Conservation (phyloP, 2,329 filamentous ascomycete genomes). For the Xylogone sp. region DNA sequence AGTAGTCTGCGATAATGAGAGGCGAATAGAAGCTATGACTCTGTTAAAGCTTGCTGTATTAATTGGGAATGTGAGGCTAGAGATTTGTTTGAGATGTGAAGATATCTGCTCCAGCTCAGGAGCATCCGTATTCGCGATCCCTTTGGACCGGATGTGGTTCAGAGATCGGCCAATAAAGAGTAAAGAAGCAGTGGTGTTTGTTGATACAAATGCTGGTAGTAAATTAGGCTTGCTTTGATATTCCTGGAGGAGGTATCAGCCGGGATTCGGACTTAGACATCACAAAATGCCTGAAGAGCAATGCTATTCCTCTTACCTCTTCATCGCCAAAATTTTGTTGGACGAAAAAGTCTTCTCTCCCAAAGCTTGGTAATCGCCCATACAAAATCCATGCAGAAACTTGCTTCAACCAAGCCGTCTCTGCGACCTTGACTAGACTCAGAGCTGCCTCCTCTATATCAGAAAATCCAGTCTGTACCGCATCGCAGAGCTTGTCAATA, state of each 20-base stretch:
- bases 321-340: slow-evolving; percentile 36
- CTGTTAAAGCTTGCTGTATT: slow-evolving; percentile 65
- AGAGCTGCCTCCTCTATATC: slow-evolving; percentile 77
- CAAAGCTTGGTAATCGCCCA: slow-evolving; percentile 74
- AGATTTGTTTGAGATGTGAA: slow-evolving; percentile 65
- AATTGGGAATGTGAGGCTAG: slow-evolving; percentile 69
- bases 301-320: slow-evolving; percentile 22
- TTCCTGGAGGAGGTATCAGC: slow-evolving; percentile 36
- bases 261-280: background rate
- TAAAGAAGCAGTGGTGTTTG: slow-evolving; percentile 73
- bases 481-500: slow-evolving; percentile 71
- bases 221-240: slow-evolving; percentile 57
- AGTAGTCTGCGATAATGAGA: slow-evolving; percentile 78
- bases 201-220: slow-evolving; percentile 75
- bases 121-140: slow-evolving; percentile 35
- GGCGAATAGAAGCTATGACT: slow-evolving; percentile 70
- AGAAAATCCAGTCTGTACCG: slow-evolving; percentile 82
- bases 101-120: slow-evolving; percentile 59
- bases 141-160: slow-evolving; percentile 69
- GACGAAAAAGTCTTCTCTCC: slow-evolving; percentile 84
- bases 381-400: slow-evolving; percentile 88
- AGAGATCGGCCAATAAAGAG: slow-evolving; percentile 88
- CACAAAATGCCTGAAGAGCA: no score
- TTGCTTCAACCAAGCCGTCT: slow-evolving; percentile 89
- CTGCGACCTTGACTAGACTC: slow-evolving; percentile 71